A percentile compares a stretch with the other conserved stretches of the same genome.
phyloP scores from a whole-genome alignment of 371 early-diverging fungal species.

The Haplosporangium sp. region DNA sequence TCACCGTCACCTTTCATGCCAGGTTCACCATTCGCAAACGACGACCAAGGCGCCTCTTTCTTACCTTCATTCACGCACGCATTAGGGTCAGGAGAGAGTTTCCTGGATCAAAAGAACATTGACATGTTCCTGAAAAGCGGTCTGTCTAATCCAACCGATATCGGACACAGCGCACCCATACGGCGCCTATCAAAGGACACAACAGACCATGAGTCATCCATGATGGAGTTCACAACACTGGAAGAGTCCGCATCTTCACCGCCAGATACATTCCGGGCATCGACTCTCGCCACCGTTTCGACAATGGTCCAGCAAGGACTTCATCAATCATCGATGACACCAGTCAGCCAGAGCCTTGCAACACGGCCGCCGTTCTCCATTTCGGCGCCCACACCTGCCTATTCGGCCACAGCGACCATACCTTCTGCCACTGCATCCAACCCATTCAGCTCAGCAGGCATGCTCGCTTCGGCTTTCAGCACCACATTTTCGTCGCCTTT shows the following conservation, averaged over 20 bases:
- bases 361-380: constrained; percentile 15
- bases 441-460: constrained; percentile 28
- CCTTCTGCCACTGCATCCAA: constrained; percentile 10
- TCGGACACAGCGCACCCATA: not conserved
- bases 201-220: constrained; percentile 23
- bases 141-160: constrained; percentile 2
- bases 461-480: constrained; percentile 35
- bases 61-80: constrained; percentile 34
- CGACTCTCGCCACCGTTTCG: not conserved
- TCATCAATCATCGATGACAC: not conserved
- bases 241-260: constrained; percentile 47
- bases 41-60: constrained; percentile 17
- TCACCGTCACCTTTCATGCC: constrained; percentile 43
- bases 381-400: constrained; percentile 8
- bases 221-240: constrained; percentile 52
- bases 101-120: constrained; percentile 49
- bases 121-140: constrained; percentile 33
- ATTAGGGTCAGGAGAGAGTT: constrained; percentile 18
- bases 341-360: constrained; percentile 10
- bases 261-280: constrained; percentile 14
- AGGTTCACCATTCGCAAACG: constrained; percentile 43
- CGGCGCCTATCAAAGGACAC: constrained; percentile 15
- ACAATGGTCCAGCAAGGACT: not conserved
- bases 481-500: constrained; percentile 35
- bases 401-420: not conserved